phyloP scores from a whole-genome alignment of 164 flowering plant genomes.

The Amborella trichopoda region DNA sequence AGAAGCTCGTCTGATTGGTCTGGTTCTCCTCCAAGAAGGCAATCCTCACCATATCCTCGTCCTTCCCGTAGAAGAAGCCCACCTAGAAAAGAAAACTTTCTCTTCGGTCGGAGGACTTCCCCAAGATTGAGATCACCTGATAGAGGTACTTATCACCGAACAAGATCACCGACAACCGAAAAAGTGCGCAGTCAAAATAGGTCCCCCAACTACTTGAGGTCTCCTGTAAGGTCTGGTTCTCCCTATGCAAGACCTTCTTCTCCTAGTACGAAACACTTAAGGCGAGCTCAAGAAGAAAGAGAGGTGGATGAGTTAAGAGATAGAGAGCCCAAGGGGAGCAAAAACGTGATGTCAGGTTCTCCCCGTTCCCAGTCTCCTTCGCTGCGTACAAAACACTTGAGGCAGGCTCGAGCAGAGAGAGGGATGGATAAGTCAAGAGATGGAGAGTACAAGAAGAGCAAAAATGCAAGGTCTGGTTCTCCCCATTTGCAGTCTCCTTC shows the following conservation, averaged over 20 bases:
- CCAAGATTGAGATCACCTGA: conserved; percentile 26
- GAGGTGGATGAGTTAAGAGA: too few species aligned
- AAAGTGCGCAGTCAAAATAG: conserved; percentile 14
- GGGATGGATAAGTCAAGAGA: conserved; percentile 19
- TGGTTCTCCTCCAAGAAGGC: conserved; percentile 31
- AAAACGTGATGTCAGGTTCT: too few species aligned
- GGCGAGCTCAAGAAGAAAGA: too few species aligned
- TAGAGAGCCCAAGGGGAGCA: too few species aligned
- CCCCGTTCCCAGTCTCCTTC: conserved; percentile 42
- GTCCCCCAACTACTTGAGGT: conserved; percentile 13
- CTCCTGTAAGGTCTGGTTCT: conserved; percentile 10
- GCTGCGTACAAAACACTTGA: conserved; percentile 36
- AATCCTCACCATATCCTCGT: conserved; percentile 1
- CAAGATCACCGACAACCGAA: conserved; percentile 16
- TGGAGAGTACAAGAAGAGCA: too few species aligned
- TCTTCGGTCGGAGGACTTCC: conserved; percentile 27
- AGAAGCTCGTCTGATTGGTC: conserved; percentile 14
- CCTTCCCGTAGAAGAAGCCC: conserved; percentile 37
- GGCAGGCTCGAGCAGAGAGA: conserved; percentile 29
- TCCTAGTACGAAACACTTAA: too few species aligned
- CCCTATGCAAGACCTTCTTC: too few species aligned
- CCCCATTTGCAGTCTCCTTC: conserved; percentile 56
- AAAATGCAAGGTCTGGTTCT: too few species aligned
- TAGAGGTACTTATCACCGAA: conserved; percentile 15
- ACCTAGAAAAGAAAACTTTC: conserved; percentile 35